These are phyloP conservation scores for Cadophora malorum DNA, from an alignment of 2,329 filamentous ascomycete genomes.

Conservation along the genomic window DNA sequence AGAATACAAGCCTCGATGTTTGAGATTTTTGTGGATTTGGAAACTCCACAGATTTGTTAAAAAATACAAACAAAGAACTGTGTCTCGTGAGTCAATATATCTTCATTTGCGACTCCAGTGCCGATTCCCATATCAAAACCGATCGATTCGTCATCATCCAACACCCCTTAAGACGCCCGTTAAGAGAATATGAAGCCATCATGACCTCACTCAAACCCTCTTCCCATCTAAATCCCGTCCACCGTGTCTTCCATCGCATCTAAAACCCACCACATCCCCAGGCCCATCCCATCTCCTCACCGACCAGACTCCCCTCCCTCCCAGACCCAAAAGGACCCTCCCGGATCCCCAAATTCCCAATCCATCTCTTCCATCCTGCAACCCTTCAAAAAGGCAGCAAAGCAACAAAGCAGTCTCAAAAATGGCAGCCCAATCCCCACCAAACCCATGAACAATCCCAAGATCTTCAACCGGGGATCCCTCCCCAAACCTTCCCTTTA, in stretches of 20 bases:
- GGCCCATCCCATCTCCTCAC: conserved; percentile 1
- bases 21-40: not conserved
- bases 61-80: not conserved
- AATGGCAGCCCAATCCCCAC: conserved; percentile 9
- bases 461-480: not conserved
- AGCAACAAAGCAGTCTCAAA: not conserved
- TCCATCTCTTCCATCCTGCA: not conserved
- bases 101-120: not conserved
- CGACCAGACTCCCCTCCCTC: not conserved
- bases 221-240: not conserved
- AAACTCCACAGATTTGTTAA: not conserved
- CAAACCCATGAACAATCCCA: conserved; percentile 5
- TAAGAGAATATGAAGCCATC: not conserved
- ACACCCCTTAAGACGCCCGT: not conserved
- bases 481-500: not conserved
- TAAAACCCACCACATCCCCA: not conserved
- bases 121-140: not conserved
- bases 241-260: not conserved
- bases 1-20: conserved; percentile 2
- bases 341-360: not conserved
- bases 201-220: not conserved
- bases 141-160: not conserved
- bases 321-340: not conserved
- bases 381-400: not conserved
- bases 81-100: not conserved